Evolutionary conservation across 1,284 basidiomycete genomes (phyloP), one percentile per base, ranked within the genome.

Genomic region (Moesziomyces antarcticus): DNA sequence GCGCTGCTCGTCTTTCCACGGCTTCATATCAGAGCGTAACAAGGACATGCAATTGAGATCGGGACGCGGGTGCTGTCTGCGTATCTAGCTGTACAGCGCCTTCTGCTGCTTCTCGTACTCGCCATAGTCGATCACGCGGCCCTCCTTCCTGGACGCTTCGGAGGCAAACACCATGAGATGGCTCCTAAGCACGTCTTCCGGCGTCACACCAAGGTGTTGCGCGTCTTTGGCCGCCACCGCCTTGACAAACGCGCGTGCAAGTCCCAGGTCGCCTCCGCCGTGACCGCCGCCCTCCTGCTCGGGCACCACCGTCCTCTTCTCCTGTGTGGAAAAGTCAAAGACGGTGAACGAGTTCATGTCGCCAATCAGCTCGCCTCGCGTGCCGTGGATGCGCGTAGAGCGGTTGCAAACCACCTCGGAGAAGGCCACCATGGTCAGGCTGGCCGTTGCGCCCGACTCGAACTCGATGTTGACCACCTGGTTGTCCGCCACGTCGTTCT

Each of bases 391-490:
- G 49, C 65, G 58, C 8, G 65, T 68, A 2, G 54, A 57, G 14
- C 65, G 65, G 65, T 68, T 68, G 65, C 65, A 68, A n/a, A 68
- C 65, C 24, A 58, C 55, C 43, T 68, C 58, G 27, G 58, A 49
- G 47, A 68, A 68, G 3, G 65, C 65, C 5, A 62, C 50, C 65
- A 68, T 68, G 54, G 65, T 68, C 44, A 68, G 56, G 55, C 45
- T 61, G 45, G 65, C 65, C 20, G 65, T 68, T 2, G 65, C 65
- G 11, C 65, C 65, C 1, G 54, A 54, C 24, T 68, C 58, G 42
- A 68, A 68, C 37, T 68, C 65, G 48, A 68, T 62, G 58, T 68
- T 68, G 54, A 68, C 65, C 58, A 68, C 65, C 24, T 68, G 65
- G 22, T 68, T 68, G 51, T 68, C 65, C 1, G 47, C 54, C 6